These are phyloP conservation scores for Colletotrichum brevisporum DNA, from an alignment of 2,329 filamentous ascomycete genomes.

Conservation along the genomic window DNA sequence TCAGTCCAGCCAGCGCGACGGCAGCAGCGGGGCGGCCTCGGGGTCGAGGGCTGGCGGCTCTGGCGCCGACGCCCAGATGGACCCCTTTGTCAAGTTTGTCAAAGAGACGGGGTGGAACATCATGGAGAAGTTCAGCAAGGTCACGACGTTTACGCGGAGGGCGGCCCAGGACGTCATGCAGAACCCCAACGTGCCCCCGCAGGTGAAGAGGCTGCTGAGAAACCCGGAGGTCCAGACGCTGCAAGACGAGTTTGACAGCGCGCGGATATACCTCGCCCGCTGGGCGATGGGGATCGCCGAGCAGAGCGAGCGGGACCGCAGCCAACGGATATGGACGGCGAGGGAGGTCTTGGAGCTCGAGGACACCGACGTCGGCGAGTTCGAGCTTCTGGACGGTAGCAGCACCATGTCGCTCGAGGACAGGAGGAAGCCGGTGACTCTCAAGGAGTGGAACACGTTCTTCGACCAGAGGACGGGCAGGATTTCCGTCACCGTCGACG, in stretches of 20 bases:
- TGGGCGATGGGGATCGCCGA: conserved; percentile 99
- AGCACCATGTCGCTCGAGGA: conserved; percentile 82
- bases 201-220: conserved; percentile 85
- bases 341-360: conserved; percentile 94
- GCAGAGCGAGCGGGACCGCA: conserved; percentile 90
- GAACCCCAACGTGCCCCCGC: conserved; percentile 90
- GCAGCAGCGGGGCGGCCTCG: conserved; percentile 46
- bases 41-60: conserved; percentile 42
- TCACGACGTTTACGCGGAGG: conserved; percentile 93
- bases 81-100: conserved; percentile 91
- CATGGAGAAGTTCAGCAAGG: conserved; percentile 95
- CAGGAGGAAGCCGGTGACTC: conserved; percentile 80
- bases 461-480: conserved; percentile 84
- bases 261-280: conserved; percentile 90
- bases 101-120: conserved; percentile 98
- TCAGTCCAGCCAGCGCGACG: conserved; percentile 55
- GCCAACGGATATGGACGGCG: conserved; percentile 92
- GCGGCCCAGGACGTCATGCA: conserved; percentile 94
- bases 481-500: conserved; percentile 85
- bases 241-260: conserved; percentile 97
- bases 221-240: conserved; percentile 96
- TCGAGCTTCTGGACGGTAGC: conserved; percentile 90
- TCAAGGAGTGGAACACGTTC: conserved; percentile 91
- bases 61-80: conserved; percentile 81
- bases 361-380: conserved; percentile 94